Evolutionary conservation across 306 rosid species (phyloP).

Genomic region (Abrus pulchellus): DNA sequence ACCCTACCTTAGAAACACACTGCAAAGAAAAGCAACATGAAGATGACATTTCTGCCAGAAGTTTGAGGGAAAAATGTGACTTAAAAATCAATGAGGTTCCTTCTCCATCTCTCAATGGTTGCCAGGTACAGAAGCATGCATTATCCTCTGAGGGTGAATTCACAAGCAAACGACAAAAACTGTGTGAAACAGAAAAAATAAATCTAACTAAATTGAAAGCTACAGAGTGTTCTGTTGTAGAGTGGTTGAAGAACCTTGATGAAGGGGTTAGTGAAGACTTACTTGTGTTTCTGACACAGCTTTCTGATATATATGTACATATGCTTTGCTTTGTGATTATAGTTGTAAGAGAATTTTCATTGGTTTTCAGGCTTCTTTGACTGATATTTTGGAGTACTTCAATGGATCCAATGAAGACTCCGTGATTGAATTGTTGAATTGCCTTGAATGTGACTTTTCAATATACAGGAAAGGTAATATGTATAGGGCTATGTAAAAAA

Average conservation of each 20-base stretch:
- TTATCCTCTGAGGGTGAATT: slow-evolving; percentile 46
- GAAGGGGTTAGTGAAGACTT: slow-evolving; percentile 68
- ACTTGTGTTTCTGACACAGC: slow-evolving; percentile 21
- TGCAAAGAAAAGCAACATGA: slow-evolving; percentile 41
- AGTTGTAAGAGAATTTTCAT: slow-evolving; percentile 2
- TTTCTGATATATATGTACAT: slow-evolving; percentile 9
- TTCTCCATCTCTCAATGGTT: slow-evolving; percentile 47
- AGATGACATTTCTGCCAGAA: slow-evolving; percentile 33
- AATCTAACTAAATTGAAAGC: slow-evolving; percentile 55
- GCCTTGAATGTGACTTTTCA: slow-evolving; percentile 74
- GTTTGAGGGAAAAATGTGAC: slow-evolving; percentile 12
- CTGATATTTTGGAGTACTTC: slow-evolving; percentile 69
- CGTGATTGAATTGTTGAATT: slow-evolving; percentile 60
- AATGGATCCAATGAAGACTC: slow-evolving; percentile 65
- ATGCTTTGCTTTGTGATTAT: slow-evolving; percentile 12
- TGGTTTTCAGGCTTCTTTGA: slow-evolving; percentile 68
- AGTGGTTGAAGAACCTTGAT: slow-evolving; percentile 67
- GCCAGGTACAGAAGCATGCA: slow-evolving; percentile 43
- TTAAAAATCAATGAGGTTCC: slow-evolving; percentile 45
- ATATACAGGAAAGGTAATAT: slow-evolving; percentile 66
- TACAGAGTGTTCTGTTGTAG: slow-evolving; percentile 68
- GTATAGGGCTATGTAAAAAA: slow-evolving; percentile 66
- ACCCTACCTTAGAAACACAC: slow-evolving; percentile 36
- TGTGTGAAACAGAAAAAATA: slow-evolving; percentile 51
- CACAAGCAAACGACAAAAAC: slow-evolving; percentile 66